phyloP scores from a whole-genome alignment of 1,139 yeast genomes.

The Pichia sp. region DNA sequence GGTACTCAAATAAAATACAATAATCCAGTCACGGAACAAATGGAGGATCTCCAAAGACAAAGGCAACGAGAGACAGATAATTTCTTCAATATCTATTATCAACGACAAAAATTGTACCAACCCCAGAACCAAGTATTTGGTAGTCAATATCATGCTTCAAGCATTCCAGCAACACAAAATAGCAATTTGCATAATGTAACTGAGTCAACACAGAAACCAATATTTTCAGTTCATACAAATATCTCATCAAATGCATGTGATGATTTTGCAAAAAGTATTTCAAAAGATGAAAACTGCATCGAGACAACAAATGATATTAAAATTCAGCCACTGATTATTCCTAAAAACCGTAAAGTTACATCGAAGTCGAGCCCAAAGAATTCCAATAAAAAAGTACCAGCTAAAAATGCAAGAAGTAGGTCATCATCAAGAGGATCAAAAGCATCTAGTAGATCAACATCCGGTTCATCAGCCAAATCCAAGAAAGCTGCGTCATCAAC shows the following conservation, averaged over 20 bases:
- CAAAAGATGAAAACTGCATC: conserved; percentile 2
- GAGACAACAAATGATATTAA: background rate
- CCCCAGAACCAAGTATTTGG: background rate
- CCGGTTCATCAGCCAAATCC: background rate
- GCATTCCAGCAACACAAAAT: background rate
- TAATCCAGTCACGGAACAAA: background rate
- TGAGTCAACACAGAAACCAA: no score
- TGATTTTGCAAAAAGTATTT: conserved; percentile 1
- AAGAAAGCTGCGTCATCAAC: background rate
- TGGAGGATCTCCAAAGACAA: background rate
- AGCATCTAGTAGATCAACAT: background rate
- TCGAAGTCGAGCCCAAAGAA: background rate
- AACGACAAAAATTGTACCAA: background rate
- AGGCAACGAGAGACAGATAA: background rate
- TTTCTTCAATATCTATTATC: background rate
- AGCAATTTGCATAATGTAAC: no score
- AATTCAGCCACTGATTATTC: conserved; percentile 2
- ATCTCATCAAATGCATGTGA: conserved; percentile 2
- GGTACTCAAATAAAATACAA: conserved; percentile 4
- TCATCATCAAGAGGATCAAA: background rate
- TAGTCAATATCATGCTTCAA: background rate
- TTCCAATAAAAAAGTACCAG: background rate
- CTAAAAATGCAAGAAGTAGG: conserved; percentile 4
- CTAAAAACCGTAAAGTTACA: conserved; percentile 3
- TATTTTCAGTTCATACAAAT: no score